These are phyloP conservation scores for Beta lomatogona DNA, from an alignment of 179 eudicot genomes.

Conservation along the genomic window DNA sequence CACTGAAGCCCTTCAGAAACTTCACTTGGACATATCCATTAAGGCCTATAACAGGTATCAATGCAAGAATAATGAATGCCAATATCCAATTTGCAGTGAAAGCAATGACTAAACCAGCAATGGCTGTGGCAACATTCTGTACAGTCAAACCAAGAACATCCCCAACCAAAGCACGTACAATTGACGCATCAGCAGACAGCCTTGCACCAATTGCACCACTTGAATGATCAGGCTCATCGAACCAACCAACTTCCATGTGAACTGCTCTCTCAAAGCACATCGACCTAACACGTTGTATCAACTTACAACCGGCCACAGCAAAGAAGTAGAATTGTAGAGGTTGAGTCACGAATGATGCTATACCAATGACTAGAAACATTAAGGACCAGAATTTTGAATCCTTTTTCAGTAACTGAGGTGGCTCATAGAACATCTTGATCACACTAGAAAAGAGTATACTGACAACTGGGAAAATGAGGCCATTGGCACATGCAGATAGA, in stretches of 20 bases:
- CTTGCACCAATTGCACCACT: constrained; percentile 34
- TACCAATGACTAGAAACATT: constrained; percentile 24
- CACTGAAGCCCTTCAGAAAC: constrained; percentile 26
- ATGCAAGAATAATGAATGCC: constrained; percentile 22
- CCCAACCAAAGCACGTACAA: constrained; percentile 22
- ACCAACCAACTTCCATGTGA: constrained; percentile 31
- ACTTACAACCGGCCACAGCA: constrained; percentile 29
- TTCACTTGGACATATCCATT: constrained; percentile 27
- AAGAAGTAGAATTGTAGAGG: constrained; percentile 24
- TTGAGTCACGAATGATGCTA: constrained; percentile 19
- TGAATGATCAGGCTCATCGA: constrained; percentile 25
- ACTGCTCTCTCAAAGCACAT: constrained; percentile 27
- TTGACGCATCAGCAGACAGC: constrained; percentile 26
- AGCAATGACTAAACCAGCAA: constrained; percentile 27
- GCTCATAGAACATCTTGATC: constrained; percentile 24
- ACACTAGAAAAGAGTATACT: constrained; percentile 24
- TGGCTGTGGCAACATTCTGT: constrained; percentile 25
- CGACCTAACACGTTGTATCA: constrained; percentile 25
- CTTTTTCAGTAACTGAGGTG: constrained; percentile 18
- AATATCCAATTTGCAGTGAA: constrained; percentile 26
- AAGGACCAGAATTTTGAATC: constrained; percentile 23
- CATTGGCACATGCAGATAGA: constrained; percentile 20
- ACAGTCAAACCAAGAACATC: constrained; percentile 24
- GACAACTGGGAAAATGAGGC: constrained; percentile 20
- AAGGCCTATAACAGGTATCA: constrained; percentile 25